Conservation (phyloP, 2,329 filamentous ascomycete genomes). For the Zymoseptoria ardabiliae region DNA sequence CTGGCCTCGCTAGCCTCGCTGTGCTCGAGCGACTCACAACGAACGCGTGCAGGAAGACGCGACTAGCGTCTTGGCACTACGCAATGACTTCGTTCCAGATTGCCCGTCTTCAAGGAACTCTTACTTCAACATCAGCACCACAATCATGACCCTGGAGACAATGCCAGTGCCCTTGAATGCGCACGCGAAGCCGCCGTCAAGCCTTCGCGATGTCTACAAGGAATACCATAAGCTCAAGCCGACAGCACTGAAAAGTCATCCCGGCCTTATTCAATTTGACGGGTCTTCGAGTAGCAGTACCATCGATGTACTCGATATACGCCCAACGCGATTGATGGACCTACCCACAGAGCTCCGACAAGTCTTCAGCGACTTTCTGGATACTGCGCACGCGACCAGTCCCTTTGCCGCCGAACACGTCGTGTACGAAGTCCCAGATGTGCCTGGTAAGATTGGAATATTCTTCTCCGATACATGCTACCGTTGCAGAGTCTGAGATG, state of each 20-base stretch:
- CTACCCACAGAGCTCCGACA: constrained; percentile 10
- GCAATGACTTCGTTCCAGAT: background rate
- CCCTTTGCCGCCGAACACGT: background rate
- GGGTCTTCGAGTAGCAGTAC: background rate
- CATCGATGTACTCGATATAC: constrained; percentile 1
- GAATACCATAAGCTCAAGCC: constrained; percentile 56
- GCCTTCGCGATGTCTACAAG: constrained; percentile 68
- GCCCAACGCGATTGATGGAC: background rate
- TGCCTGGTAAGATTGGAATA: constrained; percentile 54
- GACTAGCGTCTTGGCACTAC: background rate
- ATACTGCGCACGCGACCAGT: too few relatives aligned
- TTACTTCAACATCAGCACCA: background rate
- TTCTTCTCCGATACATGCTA: background rate
- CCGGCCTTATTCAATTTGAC: constrained; percentile 11
- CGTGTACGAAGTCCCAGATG: constrained; percentile 52
- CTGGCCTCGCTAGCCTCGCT: background rate
- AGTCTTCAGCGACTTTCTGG: constrained; percentile 15
- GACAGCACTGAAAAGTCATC: constrained; percentile 36
- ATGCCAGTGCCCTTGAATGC: constrained; percentile 53
- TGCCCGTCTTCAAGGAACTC: background rate
- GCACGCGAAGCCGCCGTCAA: constrained; percentile 66
- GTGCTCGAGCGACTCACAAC: background rate
- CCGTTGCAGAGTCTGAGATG: constrained; percentile 17
- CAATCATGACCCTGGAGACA: background rate
- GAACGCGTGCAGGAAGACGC: background rate